These are phyloP conservation scores for Cercospora citrullina DNA, from an alignment of 2,329 filamentous ascomycete genomes.

Conservation along the genomic window DNA sequence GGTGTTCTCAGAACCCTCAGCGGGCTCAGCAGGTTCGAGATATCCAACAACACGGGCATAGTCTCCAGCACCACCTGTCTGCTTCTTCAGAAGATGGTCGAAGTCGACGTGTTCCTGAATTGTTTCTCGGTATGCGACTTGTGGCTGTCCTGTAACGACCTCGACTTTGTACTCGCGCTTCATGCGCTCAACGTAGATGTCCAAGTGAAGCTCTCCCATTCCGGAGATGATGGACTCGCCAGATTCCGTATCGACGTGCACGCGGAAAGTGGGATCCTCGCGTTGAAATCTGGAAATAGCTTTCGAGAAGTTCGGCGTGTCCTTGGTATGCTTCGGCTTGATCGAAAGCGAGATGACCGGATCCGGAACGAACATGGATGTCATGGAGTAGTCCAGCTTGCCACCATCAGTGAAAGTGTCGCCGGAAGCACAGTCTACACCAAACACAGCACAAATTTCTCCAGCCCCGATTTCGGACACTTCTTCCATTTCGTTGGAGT, in stretches of 20 bases:
- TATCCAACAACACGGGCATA: slow-evolving; percentile 89
- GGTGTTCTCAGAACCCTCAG: slow-evolving; percentile 45
- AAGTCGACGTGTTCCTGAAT: slow-evolving; percentile 78
- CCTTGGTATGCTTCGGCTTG: slow-evolving; percentile 89
- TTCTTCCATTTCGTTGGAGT: slow-evolving; percentile 99
- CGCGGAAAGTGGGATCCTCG: slow-evolving; percentile 95
- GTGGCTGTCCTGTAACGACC: slow-evolving; percentile 91
- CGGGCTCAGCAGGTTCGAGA: slow-evolving; percentile 72
- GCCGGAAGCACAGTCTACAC: slow-evolving; percentile 94
- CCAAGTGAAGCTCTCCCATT: slow-evolving; percentile 96
- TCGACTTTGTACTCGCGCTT: slow-evolving; percentile 95
- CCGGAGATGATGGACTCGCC: slow-evolving; percentile 97
- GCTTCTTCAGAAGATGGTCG: slow-evolving; percentile 92
- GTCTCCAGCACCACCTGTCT: slow-evolving; percentile 92
- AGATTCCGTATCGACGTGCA: slow-evolving; percentile 86
- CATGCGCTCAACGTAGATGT: slow-evolving; percentile 97
- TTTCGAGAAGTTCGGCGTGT: slow-evolving; percentile 93
- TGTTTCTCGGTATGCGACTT: slow-evolving; percentile 96
- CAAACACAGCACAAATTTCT: slow-evolving; percentile 98
- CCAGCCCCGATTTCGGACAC: slow-evolving; percentile 88
- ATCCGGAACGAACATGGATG: slow-evolving; percentile 96
- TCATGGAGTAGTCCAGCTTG: slow-evolving; percentile 84
- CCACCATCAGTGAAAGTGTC: slow-evolving; percentile 96
- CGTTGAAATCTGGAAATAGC: slow-evolving; percentile 98
- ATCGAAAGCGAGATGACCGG: slow-evolving; percentile 98